Base-by-base conservation (phyloP, 768 basidiomycete genomes). In the Coprinopsis sp. region DNA sequence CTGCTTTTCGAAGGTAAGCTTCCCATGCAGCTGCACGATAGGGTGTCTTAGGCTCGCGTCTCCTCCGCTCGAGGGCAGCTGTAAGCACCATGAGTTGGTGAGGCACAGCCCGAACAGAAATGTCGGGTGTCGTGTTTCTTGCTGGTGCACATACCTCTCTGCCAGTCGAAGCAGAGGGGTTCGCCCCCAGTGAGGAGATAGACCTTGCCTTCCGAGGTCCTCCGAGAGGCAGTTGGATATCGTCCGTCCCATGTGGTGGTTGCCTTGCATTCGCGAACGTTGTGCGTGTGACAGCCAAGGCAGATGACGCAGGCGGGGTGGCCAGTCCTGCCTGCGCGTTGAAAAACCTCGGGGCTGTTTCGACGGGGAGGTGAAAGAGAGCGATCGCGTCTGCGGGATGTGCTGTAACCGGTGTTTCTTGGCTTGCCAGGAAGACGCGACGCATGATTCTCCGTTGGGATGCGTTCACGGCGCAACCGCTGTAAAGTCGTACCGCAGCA, bases 91-190 rank as follows among this genome's bases (percentile, higher is more conserved):
- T 76, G 71, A 16, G 28, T 31, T 23, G 51, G 3, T 0, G 46
- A 36, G 19, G 66, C 65, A 37, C 74, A 74, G 0, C 74, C 71
- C 0, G 71, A 72, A 58, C 73, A 76, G 6, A 63, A 33, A 56
- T 76, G 73, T 0, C 43, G 36, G 18, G 54, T 36, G 7, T 50
- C 39, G 51, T 68, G 63, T 3, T 41, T 40, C 16, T 21, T 50
- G 29, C 36, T 50, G 4, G 24, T 22, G 52, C 69, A 74, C 0
- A 66, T 24, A 0, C 46, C 19, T 0, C 31, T 24, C 30, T 75
- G 65, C 59, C 58, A 75, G 28, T 67, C 54, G 29, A 51, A 33
- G 54, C 72, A 75, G 4, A 74, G 29, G 5, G 40, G 23, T 6
- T 40, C 39, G 3, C 61, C 58, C 3, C 49, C 45, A 1, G 51